A percentile compares a stretch with the other conserved stretches of the same genome.
Evolutionary conservation across 176 grass and related monocot genomes (phyloP).

Genomic region (Dactylis glomerata): DNA sequence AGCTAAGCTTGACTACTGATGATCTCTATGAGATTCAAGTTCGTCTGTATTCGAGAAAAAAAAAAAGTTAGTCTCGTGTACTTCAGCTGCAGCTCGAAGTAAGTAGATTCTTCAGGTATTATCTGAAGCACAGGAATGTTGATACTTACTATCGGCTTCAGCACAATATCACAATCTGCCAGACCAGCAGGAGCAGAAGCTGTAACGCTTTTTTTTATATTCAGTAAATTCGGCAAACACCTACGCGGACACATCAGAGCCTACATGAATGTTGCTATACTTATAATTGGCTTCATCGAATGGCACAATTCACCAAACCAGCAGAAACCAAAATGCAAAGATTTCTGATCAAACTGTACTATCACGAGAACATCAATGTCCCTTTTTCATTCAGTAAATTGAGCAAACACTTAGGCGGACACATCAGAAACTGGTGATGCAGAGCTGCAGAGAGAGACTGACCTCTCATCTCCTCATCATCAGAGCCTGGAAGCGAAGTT

Average conservation of each 20-base stretch:
- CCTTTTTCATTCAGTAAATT: background rate
- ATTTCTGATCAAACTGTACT: background rate
- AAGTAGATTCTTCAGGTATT: background rate
- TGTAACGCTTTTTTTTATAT: too few species aligned
- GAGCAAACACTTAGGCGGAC: background rate
- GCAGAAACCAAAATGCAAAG: too few species aligned
- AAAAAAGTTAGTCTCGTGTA: too few species aligned
- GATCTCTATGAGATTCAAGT: background rate
- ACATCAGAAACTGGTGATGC: background rate
- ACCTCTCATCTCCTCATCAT: conserved; percentile 1
- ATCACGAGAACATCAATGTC: background rate
- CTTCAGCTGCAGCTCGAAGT: background rate
- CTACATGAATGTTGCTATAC: background rate
- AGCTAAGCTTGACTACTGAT: background rate
- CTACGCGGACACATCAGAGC: too few species aligned
- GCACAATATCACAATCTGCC: too few species aligned
- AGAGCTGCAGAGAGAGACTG: background rate
- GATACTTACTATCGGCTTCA: too few species aligned
- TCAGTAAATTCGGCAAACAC: too few species aligned
- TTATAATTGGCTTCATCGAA: too few species aligned
- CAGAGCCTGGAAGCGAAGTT: conserved; percentile 51
- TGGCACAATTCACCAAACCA: too few species aligned
- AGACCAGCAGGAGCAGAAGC: too few species aligned
- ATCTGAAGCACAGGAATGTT: background rate
- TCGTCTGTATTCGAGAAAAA: too few species aligned